Conservation (phyloP, 2,329 filamentous ascomycete species). For the Cryphonectria japonica region DNA sequence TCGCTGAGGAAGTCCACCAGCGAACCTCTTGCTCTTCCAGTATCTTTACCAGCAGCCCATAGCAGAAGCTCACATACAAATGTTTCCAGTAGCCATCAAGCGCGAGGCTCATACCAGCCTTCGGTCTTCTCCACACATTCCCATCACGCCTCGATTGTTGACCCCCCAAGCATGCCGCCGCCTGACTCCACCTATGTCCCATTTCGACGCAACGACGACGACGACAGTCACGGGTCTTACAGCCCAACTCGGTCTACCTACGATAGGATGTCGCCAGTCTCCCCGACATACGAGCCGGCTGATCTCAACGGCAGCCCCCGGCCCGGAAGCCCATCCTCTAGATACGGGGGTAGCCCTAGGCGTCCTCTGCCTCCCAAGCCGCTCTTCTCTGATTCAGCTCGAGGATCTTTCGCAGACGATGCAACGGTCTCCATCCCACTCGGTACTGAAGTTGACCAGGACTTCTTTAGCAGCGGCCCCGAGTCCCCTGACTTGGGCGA, state of each 20-base stretch:
- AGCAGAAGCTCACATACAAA: slow-evolving; percentile 47
- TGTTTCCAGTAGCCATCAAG: slow-evolving; percentile 49
- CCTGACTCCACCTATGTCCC: slow-evolving; percentile 66
- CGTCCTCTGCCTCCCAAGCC: slow-evolving; percentile 88
- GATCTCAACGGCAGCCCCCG: slow-evolving; percentile 89
- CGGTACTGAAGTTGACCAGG: slow-evolving; percentile 62
- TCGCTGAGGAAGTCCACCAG: slow-evolving; percentile 42
- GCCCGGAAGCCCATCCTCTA: slow-evolving; percentile 86
- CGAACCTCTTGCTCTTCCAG: slow-evolving; percentile 25
- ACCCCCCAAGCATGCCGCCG: slow-evolving; percentile 63
- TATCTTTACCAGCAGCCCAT: slow-evolving; percentile 29
- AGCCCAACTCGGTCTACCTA: slow-evolving; percentile 39
- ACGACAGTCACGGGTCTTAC: slow-evolving; percentile 52
- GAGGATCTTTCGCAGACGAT: slow-evolving; percentile 65
- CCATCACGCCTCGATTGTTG: slow-evolving; percentile 56
- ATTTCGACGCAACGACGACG: slow-evolving; percentile 53
- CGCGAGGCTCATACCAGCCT: slow-evolving; percentile 55
- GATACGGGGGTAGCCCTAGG: slow-evolving; percentile 85
- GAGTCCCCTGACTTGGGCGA: slow-evolving; percentile 54
- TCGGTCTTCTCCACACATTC: slow-evolving; percentile 51
- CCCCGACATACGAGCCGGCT: slow-evolving; percentile 77
- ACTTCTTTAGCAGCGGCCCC: slow-evolving; percentile 68
- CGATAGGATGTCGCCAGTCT: slow-evolving; percentile 70
- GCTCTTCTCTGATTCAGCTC: slow-evolving; percentile 67
- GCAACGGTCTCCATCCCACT: slow-evolving; percentile 75